phyloP scores from a whole-genome alignment of 2,329 filamentous ascomycete species.

The Cladosporium sp. region DNA sequence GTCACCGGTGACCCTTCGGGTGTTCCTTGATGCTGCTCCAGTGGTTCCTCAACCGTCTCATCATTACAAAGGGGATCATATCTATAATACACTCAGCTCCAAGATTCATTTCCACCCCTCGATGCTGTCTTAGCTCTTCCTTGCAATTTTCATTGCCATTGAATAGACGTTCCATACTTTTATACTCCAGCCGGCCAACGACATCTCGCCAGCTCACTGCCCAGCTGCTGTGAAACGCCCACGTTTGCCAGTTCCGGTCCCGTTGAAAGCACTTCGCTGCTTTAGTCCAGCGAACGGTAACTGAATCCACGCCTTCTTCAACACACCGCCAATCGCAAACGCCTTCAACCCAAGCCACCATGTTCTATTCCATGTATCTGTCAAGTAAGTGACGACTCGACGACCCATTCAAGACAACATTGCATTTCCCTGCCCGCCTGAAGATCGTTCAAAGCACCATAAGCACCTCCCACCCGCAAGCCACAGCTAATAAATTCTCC shows the following conservation, averaged over 20 bases:
- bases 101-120: conserved; percentile 2
- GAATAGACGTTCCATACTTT: not conserved
- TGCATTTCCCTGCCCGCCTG: conserved; percentile 12
- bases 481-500: conserved; percentile 10
- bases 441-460: not conserved
- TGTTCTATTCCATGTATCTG: conserved; percentile 51
- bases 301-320: conserved; percentile 14
- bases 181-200: conserved; percentile 9
- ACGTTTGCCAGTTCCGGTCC: conserved; percentile 10
- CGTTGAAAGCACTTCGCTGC: conserved; percentile 25
- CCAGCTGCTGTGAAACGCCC: conserved; percentile 27
- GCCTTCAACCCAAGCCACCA: conserved; percentile 20
- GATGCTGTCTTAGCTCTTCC: conserved; percentile 15
- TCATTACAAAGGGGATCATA: conserved; percentile 12
- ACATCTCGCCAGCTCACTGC: conserved; percentile 13
- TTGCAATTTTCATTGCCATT: conserved; percentile 4
- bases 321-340: conserved; percentile 9
- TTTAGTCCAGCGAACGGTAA: conserved; percentile 22
- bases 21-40: conserved; percentile 20
- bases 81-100: conserved; percentile 13
- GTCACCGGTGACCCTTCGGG: conserved; percentile 27
- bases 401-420: conserved; percentile 8
- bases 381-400: conserved; percentile 43
- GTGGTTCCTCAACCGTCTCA: conserved; percentile 18
- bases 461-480: not conserved